A percentile compares a stretch with the other conserved stretches of the same genome.
Evolutionary conservation across 2,329 filamentous ascomycete species (phyloP).

Genomic region (Clarireedia paspali): DNA sequence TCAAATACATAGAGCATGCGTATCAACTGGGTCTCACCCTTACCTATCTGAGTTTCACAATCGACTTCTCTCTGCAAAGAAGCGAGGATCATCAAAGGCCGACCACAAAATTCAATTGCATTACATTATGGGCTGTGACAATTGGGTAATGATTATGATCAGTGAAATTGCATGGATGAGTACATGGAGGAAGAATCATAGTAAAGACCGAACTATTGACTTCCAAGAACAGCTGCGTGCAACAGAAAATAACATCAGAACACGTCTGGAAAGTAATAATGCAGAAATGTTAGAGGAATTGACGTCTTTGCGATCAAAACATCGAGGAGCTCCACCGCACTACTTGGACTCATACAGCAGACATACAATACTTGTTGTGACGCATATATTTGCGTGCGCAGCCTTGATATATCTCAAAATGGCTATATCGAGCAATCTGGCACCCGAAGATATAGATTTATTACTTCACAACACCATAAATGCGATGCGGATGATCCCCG

Average conservation of each 20-base stretch:
- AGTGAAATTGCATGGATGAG: slow-evolving; percentile 44
- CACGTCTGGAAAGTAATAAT: not conserved
- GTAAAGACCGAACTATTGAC: slow-evolving; percentile 32
- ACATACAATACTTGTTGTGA: slow-evolving; percentile 9
- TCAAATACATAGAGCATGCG: slow-evolving; percentile 32
- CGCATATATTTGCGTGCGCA: slow-evolving; percentile 14
- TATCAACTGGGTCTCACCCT: slow-evolving; percentile 28
- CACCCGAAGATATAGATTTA: not conserved
- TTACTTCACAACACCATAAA: slow-evolving; percentile 10
- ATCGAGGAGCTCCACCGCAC: not conserved
- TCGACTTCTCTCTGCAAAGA: not conserved
- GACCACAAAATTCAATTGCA: slow-evolving; percentile 34
- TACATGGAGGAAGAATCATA: slow-evolving; percentile 46
- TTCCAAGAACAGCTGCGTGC: not conserved
- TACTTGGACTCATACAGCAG: slow-evolving; percentile 4
- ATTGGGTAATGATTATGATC: slow-evolving; percentile 46
- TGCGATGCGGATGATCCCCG: slow-evolving; percentile 10
- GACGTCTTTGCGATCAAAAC: not conserved
- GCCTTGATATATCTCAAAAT: slow-evolving; percentile 16
- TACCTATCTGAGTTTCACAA: slow-evolving; percentile 34
- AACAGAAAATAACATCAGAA: not conserved
- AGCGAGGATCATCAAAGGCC: not conserved
- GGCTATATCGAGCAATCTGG: not conserved
- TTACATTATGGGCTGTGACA: slow-evolving; percentile 45
- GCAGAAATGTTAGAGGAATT: not conserved